phyloP scores from a whole-genome alignment of 1,284 basidiomycete species.

The Apiotrichum akiyoshidainum region DNA sequence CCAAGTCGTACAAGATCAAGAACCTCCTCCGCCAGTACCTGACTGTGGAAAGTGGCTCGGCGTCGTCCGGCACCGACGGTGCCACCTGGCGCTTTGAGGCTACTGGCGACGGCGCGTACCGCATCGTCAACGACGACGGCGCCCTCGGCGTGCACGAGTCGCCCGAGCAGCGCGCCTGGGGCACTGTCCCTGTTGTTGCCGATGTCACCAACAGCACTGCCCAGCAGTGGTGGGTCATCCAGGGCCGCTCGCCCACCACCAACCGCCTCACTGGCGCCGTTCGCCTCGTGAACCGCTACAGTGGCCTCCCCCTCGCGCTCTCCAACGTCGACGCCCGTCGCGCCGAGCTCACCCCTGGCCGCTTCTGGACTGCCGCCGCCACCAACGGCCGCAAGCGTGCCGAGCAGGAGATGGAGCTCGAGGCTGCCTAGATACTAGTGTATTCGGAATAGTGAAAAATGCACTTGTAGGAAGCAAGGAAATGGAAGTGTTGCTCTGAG shows the following conservation, averaged over 20 bases:
- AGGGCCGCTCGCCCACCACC: neutral
- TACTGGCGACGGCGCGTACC: constrained; percentile 3
- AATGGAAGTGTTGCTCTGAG: too few relatives aligned
- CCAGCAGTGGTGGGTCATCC: constrained; percentile 10
- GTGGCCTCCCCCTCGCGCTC: neutral
- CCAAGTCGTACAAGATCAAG: neutral
- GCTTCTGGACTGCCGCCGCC: neutral
- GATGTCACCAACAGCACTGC: neutral
- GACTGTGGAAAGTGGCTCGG: neutral
- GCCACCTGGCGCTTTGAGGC: neutral
- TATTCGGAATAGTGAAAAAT: too few relatives aligned
- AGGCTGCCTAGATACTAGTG: too few relatives aligned
- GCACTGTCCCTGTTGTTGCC: neutral
- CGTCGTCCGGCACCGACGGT: neutral
- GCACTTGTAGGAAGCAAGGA: too few relatives aligned
- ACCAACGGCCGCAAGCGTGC: neutral
- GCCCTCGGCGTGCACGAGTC: neutral
- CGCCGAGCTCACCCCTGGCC: neutral
- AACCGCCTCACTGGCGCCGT: neutral
- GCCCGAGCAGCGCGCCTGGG: neutral
- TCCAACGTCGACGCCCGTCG: neutral
- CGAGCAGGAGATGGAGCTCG: neutral
- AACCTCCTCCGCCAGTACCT: neutral
- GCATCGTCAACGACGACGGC: neutral
- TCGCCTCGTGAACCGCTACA: constrained; percentile 4